phyloP scores from a whole-genome alignment of 2,329 filamentous ascomycete genomes.

The Colletotrichum horii region DNA sequence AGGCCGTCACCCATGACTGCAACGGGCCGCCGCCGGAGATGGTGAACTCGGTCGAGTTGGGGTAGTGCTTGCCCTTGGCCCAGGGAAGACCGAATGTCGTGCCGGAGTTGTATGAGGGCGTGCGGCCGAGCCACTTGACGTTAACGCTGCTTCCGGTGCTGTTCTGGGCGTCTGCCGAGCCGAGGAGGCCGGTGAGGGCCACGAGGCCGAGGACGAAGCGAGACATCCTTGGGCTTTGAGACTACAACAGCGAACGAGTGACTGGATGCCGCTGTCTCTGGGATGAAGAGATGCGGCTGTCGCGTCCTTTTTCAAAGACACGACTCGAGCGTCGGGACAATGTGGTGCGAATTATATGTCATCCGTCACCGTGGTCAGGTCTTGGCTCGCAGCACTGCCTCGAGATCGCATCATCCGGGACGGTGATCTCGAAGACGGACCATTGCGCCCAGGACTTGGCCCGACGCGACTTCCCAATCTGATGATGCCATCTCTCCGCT shows the following conservation, averaged over 20 bases:
- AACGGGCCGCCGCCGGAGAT: slow-evolving; percentile 28
- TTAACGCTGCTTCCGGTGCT: slow-evolving; percentile 14
- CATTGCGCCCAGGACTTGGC: background rate
- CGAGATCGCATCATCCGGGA: slow-evolving; percentile 5
- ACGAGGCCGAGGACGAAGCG: slow-evolving; percentile 8
- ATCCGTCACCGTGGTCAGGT: background rate
- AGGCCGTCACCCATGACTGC: slow-evolving; percentile 62
- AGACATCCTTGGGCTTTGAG: slow-evolving; percentile 10
- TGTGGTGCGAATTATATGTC: background rate
- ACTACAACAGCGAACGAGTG: background rate
- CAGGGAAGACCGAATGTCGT: slow-evolving; percentile 50
- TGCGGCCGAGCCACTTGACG: slow-evolving; percentile 45
- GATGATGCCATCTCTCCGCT: slow-evolving; percentile 7
- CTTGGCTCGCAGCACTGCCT: background rate
- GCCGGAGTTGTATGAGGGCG: slow-evolving; percentile 37
- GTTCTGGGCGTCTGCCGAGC: slow-evolving; percentile 8
- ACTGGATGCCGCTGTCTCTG: background rate
- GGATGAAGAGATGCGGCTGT: background rate
- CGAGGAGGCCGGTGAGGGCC: slow-evolving; percentile 17
- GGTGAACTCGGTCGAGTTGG: slow-evolving; percentile 41
- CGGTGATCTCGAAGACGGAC: background rate
- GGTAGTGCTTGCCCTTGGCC: slow-evolving; percentile 43
- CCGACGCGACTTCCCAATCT: background rate
- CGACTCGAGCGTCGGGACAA: background rate
- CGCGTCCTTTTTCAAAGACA: background rate